Evolutionary conservation across 2,329 filamentous ascomycete genomes (phyloP).

Genomic region (Xenoacremonium recifei): DNA sequence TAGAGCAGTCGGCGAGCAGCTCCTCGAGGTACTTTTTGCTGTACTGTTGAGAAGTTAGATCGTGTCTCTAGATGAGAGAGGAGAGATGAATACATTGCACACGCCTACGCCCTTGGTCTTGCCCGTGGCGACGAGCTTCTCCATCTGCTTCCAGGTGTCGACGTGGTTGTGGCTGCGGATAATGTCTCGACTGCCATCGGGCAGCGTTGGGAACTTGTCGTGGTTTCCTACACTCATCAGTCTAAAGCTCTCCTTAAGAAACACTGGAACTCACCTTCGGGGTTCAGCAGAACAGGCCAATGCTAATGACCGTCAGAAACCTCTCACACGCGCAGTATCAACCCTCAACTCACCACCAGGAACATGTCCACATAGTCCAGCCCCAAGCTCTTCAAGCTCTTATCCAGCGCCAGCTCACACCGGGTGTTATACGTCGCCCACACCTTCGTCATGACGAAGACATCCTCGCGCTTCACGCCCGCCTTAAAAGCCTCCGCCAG

Average conservation of each 20-base stretch:
- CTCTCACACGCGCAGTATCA: no score
- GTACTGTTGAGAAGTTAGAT: slow-evolving; percentile 38
- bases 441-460: slow-evolving; percentile 84
- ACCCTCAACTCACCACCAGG: slow-evolving; percentile 57
- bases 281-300: slow-evolving; percentile 81
- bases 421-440: slow-evolving; percentile 78
- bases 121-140: slow-evolving; percentile 60
- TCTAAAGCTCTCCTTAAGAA: no score
- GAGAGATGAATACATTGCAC: slow-evolving; percentile 41
- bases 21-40: slow-evolving; percentile 55
- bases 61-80: neutral
- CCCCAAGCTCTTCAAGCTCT: slow-evolving; percentile 70
- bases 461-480: slow-evolving; percentile 72
- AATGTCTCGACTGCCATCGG: slow-evolving; percentile 74
- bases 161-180: slow-evolving; percentile 67
- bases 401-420: slow-evolving; percentile 67
- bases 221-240: slow-evolving; percentile 68
- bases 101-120: slow-evolving; percentile 56
- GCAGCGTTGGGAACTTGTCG: slow-evolving; percentile 71
- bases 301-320: slow-evolving; percentile 55
- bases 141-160: slow-evolving; percentile 76
- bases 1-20: slow-evolving; percentile 47
- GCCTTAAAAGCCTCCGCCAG: slow-evolving; percentile 69
- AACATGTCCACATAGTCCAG: slow-evolving; percentile 81
- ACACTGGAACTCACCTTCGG: slow-evolving; percentile 55